These are phyloP conservation scores for Eutypa lata DNA, from an alignment of 2,329 filamentous ascomycete genomes.

Conservation along the genomic window DNA sequence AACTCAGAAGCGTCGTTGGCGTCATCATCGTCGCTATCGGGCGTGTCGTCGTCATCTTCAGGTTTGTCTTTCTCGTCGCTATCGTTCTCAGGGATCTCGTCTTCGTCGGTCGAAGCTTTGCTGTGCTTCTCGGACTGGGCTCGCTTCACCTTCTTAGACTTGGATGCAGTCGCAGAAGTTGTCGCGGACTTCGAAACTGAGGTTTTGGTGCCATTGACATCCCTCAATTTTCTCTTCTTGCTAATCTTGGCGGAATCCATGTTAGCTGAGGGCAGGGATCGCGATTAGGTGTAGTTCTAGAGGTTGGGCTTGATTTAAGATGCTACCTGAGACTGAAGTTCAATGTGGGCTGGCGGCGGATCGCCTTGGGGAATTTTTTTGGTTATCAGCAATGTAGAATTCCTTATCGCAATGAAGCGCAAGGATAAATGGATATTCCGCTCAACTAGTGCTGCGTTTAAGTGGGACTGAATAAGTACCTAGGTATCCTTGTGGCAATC, in stretches of 20 bases:
- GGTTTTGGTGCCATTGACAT: conserved; percentile 26
- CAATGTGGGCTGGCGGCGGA: no score
- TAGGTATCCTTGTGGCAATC: no score
- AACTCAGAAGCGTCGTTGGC: conserved; percentile 16
- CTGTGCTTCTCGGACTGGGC: conserved; percentile 21
- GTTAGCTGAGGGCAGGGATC: background rate
- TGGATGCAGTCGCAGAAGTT: conserved; percentile 27
- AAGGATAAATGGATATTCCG: background rate
- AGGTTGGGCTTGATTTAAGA: background rate
- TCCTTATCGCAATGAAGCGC: background rate
- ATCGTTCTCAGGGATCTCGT: conserved; percentile 8
- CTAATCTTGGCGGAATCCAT: conserved; percentile 27
- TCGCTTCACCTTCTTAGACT: conserved; percentile 42
- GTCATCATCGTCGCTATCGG: conserved; percentile 12
- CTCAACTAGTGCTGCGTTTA: background rate
- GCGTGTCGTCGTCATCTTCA: conserved; percentile 15
- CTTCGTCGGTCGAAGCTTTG: conserved; percentile 14
- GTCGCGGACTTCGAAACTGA: conserved; percentile 25
- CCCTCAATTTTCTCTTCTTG: conserved; percentile 43
- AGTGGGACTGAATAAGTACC: no score
- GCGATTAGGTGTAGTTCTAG: conserved; percentile 1
- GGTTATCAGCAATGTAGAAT: background rate
- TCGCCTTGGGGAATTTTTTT: background rate
- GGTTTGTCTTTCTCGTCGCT: conserved; percentile 11
- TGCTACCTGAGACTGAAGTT: background rate